Conservation (phyloP, 805 yeast genomes). For the Cyberlindnera galapagoensis region DNA sequence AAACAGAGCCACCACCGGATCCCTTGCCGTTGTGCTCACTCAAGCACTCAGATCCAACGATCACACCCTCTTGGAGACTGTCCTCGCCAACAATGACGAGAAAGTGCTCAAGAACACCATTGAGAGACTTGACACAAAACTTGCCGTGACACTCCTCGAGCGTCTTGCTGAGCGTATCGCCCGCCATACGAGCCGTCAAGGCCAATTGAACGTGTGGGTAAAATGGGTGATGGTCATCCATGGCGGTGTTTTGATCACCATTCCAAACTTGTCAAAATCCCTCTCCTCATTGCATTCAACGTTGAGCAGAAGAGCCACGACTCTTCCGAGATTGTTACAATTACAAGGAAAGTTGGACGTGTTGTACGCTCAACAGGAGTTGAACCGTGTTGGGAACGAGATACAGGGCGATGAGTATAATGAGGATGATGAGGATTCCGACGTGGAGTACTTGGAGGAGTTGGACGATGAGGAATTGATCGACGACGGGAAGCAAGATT, state of each 20-base stretch:
- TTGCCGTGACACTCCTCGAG: slow-evolving; percentile 52
- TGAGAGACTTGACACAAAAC: slow-evolving; percentile 45
- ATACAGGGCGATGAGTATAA: slow-evolving; percentile 30
- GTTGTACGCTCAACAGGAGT: slow-evolving; percentile 56
- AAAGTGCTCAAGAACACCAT: slow-evolving; percentile 48
- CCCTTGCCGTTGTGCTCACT: slow-evolving; percentile 75
- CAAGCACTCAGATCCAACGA: slow-evolving; percentile 90
- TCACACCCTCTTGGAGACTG: slow-evolving; percentile 77
- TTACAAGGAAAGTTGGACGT: slow-evolving; percentile 78
- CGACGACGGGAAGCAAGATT: slow-evolving; percentile 41
- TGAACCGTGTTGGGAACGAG: slow-evolving; percentile 41
- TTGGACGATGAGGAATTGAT: slow-evolving; percentile 40
- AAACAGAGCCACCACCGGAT: slow-evolving; percentile 59
- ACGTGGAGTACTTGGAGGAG: slow-evolving; percentile 68
- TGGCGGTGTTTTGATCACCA: slow-evolving; percentile 56
- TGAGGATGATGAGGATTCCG: slow-evolving; percentile 23
- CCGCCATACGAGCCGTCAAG: slow-evolving; percentile 47
- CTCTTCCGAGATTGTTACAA: slow-evolving; percentile 67
- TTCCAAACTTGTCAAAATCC: slow-evolving; percentile 44
- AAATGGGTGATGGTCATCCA: slow-evolving; percentile 80
- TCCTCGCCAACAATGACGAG: slow-evolving; percentile 50
- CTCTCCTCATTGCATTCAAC: slow-evolving; percentile 61
- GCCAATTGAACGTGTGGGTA: slow-evolving; percentile 63
- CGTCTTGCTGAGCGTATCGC: slow-evolving; percentile 54
- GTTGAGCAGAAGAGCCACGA: slow-evolving; percentile 55